Conservation (phyloP, 768 basidiomycete species). For the Strobilomyces confusus region DNA sequence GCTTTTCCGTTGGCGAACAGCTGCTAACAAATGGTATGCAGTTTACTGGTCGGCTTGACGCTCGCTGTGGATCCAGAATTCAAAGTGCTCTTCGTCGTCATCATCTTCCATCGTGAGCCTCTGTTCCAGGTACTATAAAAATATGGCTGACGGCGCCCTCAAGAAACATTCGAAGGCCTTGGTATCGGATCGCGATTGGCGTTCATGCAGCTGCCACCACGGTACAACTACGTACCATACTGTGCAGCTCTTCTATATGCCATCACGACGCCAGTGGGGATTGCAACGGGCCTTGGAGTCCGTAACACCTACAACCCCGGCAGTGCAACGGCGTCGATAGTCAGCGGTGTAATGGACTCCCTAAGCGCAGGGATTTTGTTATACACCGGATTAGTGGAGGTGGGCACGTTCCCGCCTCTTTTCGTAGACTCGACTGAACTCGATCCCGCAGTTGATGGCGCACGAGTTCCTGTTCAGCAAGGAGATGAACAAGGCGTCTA, state of each 20-base stretch:
- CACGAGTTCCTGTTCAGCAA: slow-evolving; percentile 94
- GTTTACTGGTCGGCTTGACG: slow-evolving; percentile 84
- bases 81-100: slow-evolving; percentile 81
- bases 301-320: slow-evolving; percentile 78
- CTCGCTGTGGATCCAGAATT: slow-evolving; percentile 85
- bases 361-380: slow-evolving; percentile 84
- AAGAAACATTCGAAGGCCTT: slow-evolving; percentile 92
- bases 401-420: slow-evolving; percentile 18
- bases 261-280: slow-evolving; percentile 81
- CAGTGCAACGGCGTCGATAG: slow-evolving; percentile 70
- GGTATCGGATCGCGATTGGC: slow-evolving; percentile 91
- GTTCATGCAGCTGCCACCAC: slow-evolving; percentile 55
- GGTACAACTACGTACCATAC: slow-evolving; percentile 55
- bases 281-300: slow-evolving; percentile 79
- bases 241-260: slow-evolving; percentile 64
- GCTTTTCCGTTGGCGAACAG: neutral
- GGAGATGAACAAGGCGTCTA: slow-evolving; percentile 73
- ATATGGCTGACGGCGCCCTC: neutral
- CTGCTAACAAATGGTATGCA: slow-evolving; percentile 23
- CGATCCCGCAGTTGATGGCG: slow-evolving; percentile 64
- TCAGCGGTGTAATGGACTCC: slow-evolving; percentile 82
- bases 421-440: neutral
- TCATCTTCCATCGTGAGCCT: slow-evolving; percentile 86
- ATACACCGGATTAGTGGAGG: slow-evolving; percentile 86
- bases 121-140: neutral